These are phyloP conservation scores for Medicago lupulina DNA, from an alignment of 306 rosid species.

Conservation along the genomic window DNA sequence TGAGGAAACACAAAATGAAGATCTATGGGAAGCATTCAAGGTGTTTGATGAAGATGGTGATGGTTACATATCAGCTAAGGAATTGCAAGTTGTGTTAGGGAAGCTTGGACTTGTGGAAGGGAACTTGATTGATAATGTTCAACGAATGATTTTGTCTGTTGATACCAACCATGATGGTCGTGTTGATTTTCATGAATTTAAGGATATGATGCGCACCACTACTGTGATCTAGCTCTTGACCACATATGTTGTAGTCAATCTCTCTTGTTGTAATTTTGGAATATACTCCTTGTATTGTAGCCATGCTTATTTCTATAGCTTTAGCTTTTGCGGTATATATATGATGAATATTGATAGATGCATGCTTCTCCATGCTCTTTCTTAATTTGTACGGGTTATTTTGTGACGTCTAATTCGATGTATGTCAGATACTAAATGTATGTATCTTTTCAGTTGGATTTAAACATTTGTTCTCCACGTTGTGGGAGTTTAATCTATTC, in stretches of 20 bases:
- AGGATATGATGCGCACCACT: slow-evolving; percentile 81
- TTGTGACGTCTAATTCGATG: too few relatives aligned
- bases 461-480: too few relatives aligned
- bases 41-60: slow-evolving; percentile 89
- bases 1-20: slow-evolving; percentile 56
- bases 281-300: neutral
- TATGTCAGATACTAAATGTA: too few relatives aligned
- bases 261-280: slow-evolving; percentile 2
- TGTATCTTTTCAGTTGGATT: too few relatives aligned
- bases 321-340: neutral
- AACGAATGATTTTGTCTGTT: slow-evolving; percentile 73
- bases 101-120: slow-evolving; percentile 79
- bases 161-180: slow-evolving; percentile 79
- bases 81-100: slow-evolving; percentile 69
- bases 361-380: neutral
- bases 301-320: neutral
- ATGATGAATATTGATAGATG: neutral
- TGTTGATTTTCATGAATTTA: slow-evolving; percentile 82
- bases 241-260: neutral
- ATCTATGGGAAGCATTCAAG: slow-evolving; percentile 83
- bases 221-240: neutral
- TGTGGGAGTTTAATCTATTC: too few relatives aligned
- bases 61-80: slow-evolving; percentile 80
- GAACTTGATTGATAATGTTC: slow-evolving; percentile 62
- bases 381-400: neutral